phyloP scores from a whole-genome alignment of 176 grass and related monocot genomes.

The Echinochloa phyllopogon region DNA sequence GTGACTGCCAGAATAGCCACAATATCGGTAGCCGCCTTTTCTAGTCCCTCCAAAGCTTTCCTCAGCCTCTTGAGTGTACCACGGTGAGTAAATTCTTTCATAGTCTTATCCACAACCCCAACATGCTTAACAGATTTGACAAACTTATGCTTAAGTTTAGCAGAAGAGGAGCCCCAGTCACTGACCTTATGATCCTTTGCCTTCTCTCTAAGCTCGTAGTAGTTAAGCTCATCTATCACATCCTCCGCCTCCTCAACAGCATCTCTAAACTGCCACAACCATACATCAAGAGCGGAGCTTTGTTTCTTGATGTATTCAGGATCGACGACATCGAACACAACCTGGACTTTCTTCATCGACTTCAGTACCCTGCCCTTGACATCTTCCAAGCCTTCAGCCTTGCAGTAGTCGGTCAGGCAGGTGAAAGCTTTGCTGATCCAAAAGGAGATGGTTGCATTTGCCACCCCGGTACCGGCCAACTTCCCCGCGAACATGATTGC shows the following conservation, averaged over 20 bases:
- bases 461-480: too few relatives aligned
- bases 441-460: too few relatives aligned
- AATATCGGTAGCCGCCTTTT: conserved; percentile 13
- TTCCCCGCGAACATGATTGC: too few relatives aligned
- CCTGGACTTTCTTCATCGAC: conserved; percentile 21
- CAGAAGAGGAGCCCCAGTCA: conserved; percentile 36
- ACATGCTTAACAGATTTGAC: conserved; percentile 36
- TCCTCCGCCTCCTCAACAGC: conserved; percentile 48
- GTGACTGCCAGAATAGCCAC: conserved; percentile 7
- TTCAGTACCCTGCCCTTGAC: background rate
- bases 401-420: too few relatives aligned
- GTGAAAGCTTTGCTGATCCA: too few relatives aligned
- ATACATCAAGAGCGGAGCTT: background rate
- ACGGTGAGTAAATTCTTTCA: conserved; percentile 27
- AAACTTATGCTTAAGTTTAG: conserved; percentile 36
- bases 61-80: conserved; percentile 33
- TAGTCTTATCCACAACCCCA: background rate
- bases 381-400: conserved; percentile 12
- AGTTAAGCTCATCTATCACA: conserved; percentile 50
- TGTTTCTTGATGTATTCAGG: conserved; percentile 19
- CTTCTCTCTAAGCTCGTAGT: conserved; percentile 47
- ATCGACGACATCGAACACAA: conserved; percentile 28
- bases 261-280: conserved; percentile 53
- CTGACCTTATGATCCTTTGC: conserved; percentile 38
- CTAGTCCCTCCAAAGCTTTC: conserved; percentile 46